These are phyloP conservation scores for Ehretia macrophylla DNA, from an alignment of 257 asterid species.

Conservation along the genomic window DNA sequence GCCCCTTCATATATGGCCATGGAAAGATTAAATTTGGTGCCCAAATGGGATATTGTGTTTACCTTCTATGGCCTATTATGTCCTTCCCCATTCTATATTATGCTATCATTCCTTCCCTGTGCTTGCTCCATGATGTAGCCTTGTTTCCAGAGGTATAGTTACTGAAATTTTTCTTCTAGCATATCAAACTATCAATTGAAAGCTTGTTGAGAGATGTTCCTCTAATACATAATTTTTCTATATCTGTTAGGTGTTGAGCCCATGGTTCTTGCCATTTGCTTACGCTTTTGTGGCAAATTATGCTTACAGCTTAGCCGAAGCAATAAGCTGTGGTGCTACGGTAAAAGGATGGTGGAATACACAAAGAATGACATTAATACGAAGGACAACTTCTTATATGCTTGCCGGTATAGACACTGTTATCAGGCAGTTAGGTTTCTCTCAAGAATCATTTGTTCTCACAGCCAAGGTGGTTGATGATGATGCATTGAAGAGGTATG, in stretches of 20 bases:
- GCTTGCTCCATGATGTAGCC: conserved; percentile 38
- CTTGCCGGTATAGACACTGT: conserved; percentile 51
- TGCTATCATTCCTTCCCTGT: conserved; percentile 36
- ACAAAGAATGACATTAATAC: conserved; percentile 48
- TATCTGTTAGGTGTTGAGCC: conserved; percentile 37
- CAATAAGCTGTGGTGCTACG: conserved; percentile 37
- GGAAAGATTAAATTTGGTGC: conserved; percentile 52
- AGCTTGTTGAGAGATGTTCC: neutral
- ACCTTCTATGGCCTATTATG: conserved; percentile 56
- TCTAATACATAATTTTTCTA: neutral
- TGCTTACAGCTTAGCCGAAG: conserved; percentile 33
- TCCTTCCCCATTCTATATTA: conserved; percentile 53
- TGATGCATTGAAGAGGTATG: conserved; percentile 40
- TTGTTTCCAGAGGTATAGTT: conserved; percentile 52
- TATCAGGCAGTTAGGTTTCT: conserved; percentile 37
- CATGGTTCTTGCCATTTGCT: conserved; percentile 54
- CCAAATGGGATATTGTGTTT: conserved; percentile 66
- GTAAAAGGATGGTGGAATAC: conserved; percentile 61
- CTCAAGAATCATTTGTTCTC: conserved; percentile 39
- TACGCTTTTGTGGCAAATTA: conserved; percentile 32
- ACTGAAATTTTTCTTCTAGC: neutral
- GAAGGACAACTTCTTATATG: conserved; percentile 47
- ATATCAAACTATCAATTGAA: neutral
- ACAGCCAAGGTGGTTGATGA: conserved; percentile 60
- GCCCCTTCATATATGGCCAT: conserved; percentile 58